A percentile compares a stretch with the other conserved stretches of the same genome.
Evolutionary conservation across 2,329 filamentous ascomycete genomes (phyloP).

Genomic region (Colletotrichum somersetense): DNA sequence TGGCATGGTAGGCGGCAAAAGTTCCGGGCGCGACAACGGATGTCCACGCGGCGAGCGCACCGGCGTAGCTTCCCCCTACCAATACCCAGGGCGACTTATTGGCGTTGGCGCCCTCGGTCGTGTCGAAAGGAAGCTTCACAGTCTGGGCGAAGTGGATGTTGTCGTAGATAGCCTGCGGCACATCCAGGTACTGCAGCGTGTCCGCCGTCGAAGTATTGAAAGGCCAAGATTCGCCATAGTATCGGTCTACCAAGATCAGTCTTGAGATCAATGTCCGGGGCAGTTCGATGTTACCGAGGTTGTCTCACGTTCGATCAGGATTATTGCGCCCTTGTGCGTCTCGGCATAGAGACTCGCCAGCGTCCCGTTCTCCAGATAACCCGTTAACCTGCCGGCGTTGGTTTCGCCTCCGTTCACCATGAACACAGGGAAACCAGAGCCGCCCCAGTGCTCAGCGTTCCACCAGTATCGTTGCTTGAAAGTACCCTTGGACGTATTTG

Average conservation of each 20-base stretch:
- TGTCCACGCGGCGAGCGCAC: slow-evolving; percentile 63
- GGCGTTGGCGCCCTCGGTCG: slow-evolving; percentile 46
- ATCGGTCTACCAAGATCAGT: slow-evolving; percentile 28
- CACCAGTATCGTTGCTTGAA: slow-evolving; percentile 39
- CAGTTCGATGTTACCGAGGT: background rate
- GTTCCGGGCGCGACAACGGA: slow-evolving; percentile 60
- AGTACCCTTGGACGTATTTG: slow-evolving; percentile 28
- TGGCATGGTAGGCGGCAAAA: slow-evolving; percentile 64
- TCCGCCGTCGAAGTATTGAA: slow-evolving; percentile 36
- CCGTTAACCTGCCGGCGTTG: background rate
- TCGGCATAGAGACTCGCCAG: slow-evolving; percentile 27
- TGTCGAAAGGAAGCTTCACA: slow-evolving; percentile 56
- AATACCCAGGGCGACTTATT: slow-evolving; percentile 64
- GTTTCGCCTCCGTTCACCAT: slow-evolving; percentile 31
- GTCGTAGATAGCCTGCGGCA: slow-evolving; percentile 38
- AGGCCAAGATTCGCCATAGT: slow-evolving; percentile 32
- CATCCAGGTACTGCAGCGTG: slow-evolving; percentile 35
- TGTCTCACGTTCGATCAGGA: slow-evolving; percentile 33
- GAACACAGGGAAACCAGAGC: slow-evolving; percentile 34
- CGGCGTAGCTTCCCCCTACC: slow-evolving; percentile 64
- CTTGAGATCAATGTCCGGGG: background rate
- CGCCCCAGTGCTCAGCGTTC: slow-evolving; percentile 33
- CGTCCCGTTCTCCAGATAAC: slow-evolving; percentile 21
- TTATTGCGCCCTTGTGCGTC: slow-evolving; percentile 28
- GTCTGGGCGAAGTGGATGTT: slow-evolving; percentile 41